Base-by-base conservation (phyloP, 306 rosid species). In the Abrus pulchellus region DNA sequence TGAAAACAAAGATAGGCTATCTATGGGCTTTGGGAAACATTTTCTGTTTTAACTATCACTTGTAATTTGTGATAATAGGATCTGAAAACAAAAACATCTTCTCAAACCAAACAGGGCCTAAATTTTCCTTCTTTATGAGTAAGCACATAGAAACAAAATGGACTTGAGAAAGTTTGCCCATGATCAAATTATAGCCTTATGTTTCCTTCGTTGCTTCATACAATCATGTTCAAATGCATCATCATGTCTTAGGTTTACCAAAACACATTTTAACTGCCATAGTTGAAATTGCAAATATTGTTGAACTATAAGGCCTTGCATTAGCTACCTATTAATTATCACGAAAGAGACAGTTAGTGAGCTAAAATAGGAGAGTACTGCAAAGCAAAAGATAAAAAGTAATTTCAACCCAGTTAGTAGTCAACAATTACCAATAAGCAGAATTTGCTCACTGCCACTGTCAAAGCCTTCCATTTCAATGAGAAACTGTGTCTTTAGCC, bases 401-500 rank as follows among this genome's bases (percentile, higher is more conserved):
- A 13, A 84, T 74, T 71, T 56, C 57, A 52, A 55, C 41, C 64
- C 60, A 54, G 29, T 56, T 47, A 55, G 40, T 47, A 55, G 40
- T 80, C 67, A 67, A 52, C 71, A 84, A 76, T 85, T 77, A 93
- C 99, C 99, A 87, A 95, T 88, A 44, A 93, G 98, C 55, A 95
- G 90, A 89, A 95, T 89, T 80, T 93, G 94, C 79, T 93, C 98
- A 53, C 77, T 90, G 64, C 93, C 94, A 80, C 87, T 81, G 87
- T 91, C 98, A 85, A 93, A 93, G 81, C 98, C 99, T 85, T 93
- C 99, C 99, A 95, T 93, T 90, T 95, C 99, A 72, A 95, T 95
- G 75, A 95, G 96, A 88, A 95, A 95, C 70, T 95, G 98, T 8
- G 99, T 95, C 87, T 95, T 95, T 28, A 95, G 94, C 78, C 98